phyloP scores from a whole-genome alignment of 176 grass and related monocot genomes.

The Triticum aestivum region DNA sequence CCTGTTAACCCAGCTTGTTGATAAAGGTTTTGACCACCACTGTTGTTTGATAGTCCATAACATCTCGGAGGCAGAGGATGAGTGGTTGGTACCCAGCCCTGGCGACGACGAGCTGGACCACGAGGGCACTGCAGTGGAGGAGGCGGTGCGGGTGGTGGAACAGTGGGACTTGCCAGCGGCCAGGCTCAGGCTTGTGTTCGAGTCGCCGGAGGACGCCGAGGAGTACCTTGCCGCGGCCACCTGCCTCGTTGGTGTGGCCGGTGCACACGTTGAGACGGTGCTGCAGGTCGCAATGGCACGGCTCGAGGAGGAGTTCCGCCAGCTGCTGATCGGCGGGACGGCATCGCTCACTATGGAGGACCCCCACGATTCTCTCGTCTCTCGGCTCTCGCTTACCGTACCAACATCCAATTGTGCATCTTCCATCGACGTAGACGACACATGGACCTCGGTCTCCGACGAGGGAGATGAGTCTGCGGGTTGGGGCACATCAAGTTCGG shows the following conservation, averaged over 20 bases:
- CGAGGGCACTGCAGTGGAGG: conserved; percentile 18
- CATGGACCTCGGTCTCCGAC: conserved; percentile 39
- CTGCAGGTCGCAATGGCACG: conserved; percentile 74
- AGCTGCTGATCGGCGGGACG: conserved; percentile 58
- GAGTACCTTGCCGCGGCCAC: conserved; percentile 68
- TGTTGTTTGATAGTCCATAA: neutral
- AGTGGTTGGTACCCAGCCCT: too few relatives aligned
- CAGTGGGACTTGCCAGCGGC: conserved; percentile 24
- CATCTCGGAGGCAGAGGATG: too few relatives aligned
- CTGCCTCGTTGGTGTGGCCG: too few relatives aligned
- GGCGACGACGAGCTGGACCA: conserved; percentile 4
- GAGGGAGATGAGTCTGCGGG: neutral
- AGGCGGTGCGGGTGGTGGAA: conserved; percentile 19
- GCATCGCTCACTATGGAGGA: conserved; percentile 35
- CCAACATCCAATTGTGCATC: conserved; percentile 37
- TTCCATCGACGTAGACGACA: conserved; percentile 24
- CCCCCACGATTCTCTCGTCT: conserved; percentile 52
- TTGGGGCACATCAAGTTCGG: conserved; percentile 16
- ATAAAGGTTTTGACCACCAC: neutral
- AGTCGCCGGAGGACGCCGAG: conserved; percentile 39
- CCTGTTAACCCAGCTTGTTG: neutral
- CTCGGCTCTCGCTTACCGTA: too few relatives aligned
- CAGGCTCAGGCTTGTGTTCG: conserved; percentile 45
- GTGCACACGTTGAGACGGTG: conserved; percentile 40
- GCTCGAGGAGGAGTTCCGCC: conserved; percentile 82